Evolutionary conservation across 2,329 filamentous ascomycete species (phyloP), one percentile per base, ranked within the genome.

Genomic region (Exophiala dermatitidis): DNA sequence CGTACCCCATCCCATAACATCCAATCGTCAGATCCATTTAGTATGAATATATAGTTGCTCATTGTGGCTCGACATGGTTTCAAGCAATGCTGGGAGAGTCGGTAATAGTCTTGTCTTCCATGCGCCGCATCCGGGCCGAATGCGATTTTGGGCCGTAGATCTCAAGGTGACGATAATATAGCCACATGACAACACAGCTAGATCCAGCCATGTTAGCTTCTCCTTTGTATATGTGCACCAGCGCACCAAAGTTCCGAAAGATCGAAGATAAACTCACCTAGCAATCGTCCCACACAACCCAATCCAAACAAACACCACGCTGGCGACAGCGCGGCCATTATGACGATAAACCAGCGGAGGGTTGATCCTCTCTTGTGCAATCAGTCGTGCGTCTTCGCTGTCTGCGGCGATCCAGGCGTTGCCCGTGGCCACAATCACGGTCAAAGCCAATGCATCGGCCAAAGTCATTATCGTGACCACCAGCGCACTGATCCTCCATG

Each of bases 401-500:
- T 59, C 65, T 9, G 76, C 76, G 2, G 70, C 70, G 32, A 79
- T 71, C 48, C 71, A 71, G 3, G 74, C 74, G n/a, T 67, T 66
- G 41, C 69, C 66, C 1, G 67, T 74, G 2, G 75, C 74, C 2
- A 77, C 71, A 53, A 81, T 77, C 40, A 72, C 71, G 0, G 78
- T 81, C 57, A 77, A 68, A 0, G 72, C 69, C 47, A 81, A 62
- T 2, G 76, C 76, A 57, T 72, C 69, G 1, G 72, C 71, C 1
- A 79, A 65, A 9, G 73, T 69, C 58, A 77, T 71, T 7, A 76
- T 33, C 33, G 71, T 74, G 5, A 79, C 68, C 2, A 78, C 62
- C 1, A 80, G 65, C 0, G 75, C 74, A 57, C 72, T 77, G 7
- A 76, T 69, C 61, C 72, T 77, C 79, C 79, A 82, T 0, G 77